Conservation (phyloP, 108 stramenopile species). For the Craspedostauros australis region DNA sequence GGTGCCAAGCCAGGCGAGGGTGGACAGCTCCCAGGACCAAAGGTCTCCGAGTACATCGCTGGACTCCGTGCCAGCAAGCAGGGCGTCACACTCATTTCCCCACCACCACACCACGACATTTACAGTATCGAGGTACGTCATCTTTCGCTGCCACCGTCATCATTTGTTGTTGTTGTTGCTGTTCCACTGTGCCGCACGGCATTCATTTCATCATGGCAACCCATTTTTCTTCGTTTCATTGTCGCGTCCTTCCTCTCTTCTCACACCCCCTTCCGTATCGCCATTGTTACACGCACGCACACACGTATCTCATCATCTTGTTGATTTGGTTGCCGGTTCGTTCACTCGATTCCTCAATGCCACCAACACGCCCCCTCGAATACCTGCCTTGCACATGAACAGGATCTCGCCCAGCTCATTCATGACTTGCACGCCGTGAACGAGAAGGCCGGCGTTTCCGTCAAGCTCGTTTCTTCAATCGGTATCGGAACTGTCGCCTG, state of each 20-base stretch:
- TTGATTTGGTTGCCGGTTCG: no score
- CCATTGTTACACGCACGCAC: no score
- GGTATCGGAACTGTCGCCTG: conserved; percentile 96
- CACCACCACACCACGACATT: conserved; percentile 96
- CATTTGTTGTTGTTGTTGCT: no score
- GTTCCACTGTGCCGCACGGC: no score
- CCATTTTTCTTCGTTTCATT: no score
- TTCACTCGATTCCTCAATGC: no score
- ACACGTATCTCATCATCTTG: no score
- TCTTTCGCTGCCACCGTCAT: background rate
- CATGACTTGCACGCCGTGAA: conserved; percentile 92
- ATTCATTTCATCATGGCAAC: no score
- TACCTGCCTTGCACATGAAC: background rate
- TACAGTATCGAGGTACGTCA: conserved; percentile 81
- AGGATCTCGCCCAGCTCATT: conserved; percentile 94
- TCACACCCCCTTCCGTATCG: no score
- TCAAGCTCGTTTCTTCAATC: conserved; percentile 95
- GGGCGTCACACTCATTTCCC: conserved; percentile 90
- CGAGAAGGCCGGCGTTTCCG: conserved; percentile 88
- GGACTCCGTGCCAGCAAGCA: conserved; percentile 80
- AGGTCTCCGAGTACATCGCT: conserved; percentile 94
- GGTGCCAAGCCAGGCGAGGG: conserved; percentile 97
- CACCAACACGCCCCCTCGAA: no score
- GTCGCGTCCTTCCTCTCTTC: no score
- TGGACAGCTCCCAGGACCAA: conserved; percentile 89